Percentiles rank a stretch among this genome's conserved stretches.
phyloP scores from a whole-genome alignment of 2,329 filamentous ascomycete genomes.

The Fusarium setosum region DNA sequence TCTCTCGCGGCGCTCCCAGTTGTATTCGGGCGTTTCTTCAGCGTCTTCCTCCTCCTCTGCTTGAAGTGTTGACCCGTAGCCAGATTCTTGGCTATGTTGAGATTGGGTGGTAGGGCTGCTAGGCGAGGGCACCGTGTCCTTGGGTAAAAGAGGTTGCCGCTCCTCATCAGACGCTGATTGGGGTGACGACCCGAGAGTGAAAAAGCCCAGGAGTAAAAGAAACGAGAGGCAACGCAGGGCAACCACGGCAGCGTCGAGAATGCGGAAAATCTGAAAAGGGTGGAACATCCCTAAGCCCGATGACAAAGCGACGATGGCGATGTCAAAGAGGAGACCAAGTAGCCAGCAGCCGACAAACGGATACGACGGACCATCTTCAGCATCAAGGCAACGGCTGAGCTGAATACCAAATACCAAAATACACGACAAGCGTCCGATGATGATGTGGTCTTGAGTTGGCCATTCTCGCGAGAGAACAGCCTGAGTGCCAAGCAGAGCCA shows the following conservation, averaged over 20 bases:
- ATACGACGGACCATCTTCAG: constrained; percentile 66
- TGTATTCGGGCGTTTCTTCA: constrained; percentile 60
- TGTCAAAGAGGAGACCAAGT: constrained; percentile 68
- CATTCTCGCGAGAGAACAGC: constrained; percentile 50
- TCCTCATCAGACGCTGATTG: constrained; percentile 62
- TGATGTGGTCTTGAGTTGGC: constrained; percentile 58
- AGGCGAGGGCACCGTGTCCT: constrained; percentile 31
- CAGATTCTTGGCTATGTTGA: constrained; percentile 38
- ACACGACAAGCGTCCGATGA: constrained; percentile 70
- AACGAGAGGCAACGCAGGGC: constrained; percentile 34
- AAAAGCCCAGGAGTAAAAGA: constrained; percentile 26
- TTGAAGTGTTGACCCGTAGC: constrained; percentile 57
- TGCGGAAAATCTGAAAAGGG: constrained; percentile 26
- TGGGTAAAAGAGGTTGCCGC: constrained; percentile 65
- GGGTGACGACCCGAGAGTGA: constrained; percentile 19
- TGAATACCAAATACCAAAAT: constrained; percentile 73
- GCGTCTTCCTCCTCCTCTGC: constrained; percentile 51
- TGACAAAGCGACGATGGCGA: constrained; percentile 52
- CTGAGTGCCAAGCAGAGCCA: constrained; percentile 52
- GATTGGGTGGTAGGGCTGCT: constrained; percentile 35
- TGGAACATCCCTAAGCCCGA: constrained; percentile 9
- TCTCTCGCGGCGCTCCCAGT: constrained; percentile 64
- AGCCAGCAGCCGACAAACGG: constrained; percentile 73
- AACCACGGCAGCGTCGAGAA: constrained; percentile 39
- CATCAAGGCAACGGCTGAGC: constrained; percentile 64